Evolutionary conservation across 345 rosid genomes (phyloP).

Genomic region (Pelargonium nanum): DNA sequence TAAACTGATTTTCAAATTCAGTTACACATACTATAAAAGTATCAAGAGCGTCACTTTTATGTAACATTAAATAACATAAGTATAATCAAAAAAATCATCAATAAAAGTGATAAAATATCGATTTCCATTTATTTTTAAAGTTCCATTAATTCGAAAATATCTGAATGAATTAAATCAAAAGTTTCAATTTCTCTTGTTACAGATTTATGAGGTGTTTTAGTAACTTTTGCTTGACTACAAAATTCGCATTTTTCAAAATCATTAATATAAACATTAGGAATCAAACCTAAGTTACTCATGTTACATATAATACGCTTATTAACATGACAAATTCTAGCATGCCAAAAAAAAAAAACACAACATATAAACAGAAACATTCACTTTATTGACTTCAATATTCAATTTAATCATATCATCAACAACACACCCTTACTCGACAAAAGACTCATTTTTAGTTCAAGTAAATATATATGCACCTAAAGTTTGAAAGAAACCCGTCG

Average conservation of each 20-base stretch:
- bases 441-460: background rate
- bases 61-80: background rate
- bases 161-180: background rate
- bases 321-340: conserved; percentile 3
- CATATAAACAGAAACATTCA: background rate
- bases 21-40: background rate
- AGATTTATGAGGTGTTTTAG: background rate
- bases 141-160: background rate
- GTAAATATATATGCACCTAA: background rate
- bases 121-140: background rate
- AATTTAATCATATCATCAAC: background rate
- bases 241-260: conserved; percentile 4
- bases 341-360: conserved; percentile 3
- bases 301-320: background rate
- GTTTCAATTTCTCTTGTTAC: background rate
- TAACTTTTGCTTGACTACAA: conserved; percentile 1
- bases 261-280: background rate
- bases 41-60: conserved; percentile 1
- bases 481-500: background rate
- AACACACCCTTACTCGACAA: conserved; percentile 1
- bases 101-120: too few relatives aligned
- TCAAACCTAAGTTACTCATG: conserved; percentile 4
- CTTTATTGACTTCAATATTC: background rate
- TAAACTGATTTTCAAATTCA: background rate
- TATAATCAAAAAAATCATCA: conserved; percentile 3